Evolutionary conservation across 2,329 filamentous ascomycete species (phyloP).

Genomic region (Capronia epimyces): DNA sequence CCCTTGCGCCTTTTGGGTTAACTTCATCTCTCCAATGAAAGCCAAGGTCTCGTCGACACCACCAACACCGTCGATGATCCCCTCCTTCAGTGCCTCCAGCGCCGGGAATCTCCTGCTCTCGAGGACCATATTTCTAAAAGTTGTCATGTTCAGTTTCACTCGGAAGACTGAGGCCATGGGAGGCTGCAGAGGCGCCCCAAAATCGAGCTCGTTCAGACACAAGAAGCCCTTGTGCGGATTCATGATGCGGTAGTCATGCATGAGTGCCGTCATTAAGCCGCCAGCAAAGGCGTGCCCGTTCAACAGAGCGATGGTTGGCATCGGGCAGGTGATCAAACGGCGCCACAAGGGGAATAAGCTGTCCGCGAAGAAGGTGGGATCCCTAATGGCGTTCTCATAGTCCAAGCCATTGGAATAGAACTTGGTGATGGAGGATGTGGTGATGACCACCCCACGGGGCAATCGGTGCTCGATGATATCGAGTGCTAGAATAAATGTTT

Average conservation of each 20-base stretch:
- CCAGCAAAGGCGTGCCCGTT: constrained; percentile 79
- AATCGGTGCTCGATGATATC: constrained; percentile 67
- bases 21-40: constrained; percentile 54
- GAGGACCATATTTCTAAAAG: constrained; percentile 63
- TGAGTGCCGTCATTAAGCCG: constrained; percentile 74
- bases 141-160: constrained; percentile 54
- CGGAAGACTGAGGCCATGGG: constrained; percentile 72
- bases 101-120: constrained; percentile 65
- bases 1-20: constrained; percentile 58
- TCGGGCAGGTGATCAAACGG: constrained; percentile 65
- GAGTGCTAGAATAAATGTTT: constrained; percentile 62
- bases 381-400: constrained; percentile 58
- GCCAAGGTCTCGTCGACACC: constrained; percentile 58
- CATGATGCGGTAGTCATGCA: constrained; percentile 78
- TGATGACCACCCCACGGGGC: constrained; percentile 67
- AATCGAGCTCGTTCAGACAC: constrained; percentile 76
- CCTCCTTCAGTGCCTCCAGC: constrained; percentile 57
- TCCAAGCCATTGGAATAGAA: constrained; percentile 80
- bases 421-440: constrained; percentile 68
- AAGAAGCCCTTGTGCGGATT: constrained; percentile 65
- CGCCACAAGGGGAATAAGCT: constrained; percentile 61
- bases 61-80: constrained; percentile 64
- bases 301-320: constrained; percentile 74
- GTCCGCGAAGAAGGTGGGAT: constrained; percentile 56
- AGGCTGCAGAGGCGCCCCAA: constrained; percentile 68